A percentile compares a stretch with the other conserved stretches of the same genome.
These are phyloP conservation scores for Bondarzewia mesenterica DNA, from an alignment of 1,284 basidiomycete species.

Conservation along the genomic window DNA sequence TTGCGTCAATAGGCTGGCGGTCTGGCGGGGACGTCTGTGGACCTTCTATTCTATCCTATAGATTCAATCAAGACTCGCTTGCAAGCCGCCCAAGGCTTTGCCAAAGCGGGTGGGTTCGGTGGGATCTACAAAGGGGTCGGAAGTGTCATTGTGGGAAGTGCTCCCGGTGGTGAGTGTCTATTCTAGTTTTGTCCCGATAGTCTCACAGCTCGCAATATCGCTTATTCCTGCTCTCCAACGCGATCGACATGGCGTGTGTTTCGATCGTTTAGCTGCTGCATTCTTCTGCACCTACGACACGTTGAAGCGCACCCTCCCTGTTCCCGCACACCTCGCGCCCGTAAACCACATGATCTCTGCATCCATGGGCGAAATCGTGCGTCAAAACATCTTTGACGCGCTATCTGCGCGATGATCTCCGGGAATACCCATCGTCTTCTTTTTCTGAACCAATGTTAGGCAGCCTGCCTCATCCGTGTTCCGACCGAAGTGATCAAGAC, in stretches of 20 bases:
- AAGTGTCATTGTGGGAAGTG: conserved; percentile 92
- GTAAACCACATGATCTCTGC: conserved; percentile 79
- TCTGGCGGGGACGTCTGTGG: conserved; percentile 82
- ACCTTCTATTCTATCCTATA: conserved; percentile 93
- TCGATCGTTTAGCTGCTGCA: conserved; percentile 58
- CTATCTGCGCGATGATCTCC: background rate
- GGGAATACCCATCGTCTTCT: conserved; percentile 10
- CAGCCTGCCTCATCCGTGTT: conserved; percentile 88
- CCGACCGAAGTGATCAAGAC: conserved; percentile 94
- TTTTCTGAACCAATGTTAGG: conserved; percentile 38
- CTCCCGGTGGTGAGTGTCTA: conserved; percentile 76
- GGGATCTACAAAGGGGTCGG: conserved; percentile 94
- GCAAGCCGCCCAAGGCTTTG: conserved; percentile 85
- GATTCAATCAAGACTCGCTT: conserved; percentile 96
- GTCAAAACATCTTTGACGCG: too few species aligned
- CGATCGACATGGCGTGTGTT: background rate
- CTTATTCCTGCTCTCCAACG: too few species aligned
- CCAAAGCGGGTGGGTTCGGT: conserved; percentile 79
- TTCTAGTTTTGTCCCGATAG: too few species aligned
- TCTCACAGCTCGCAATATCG: too few species aligned
- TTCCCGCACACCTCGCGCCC: conserved; percentile 49
- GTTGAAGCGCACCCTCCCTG: conserved; percentile 70
- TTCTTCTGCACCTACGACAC: conserved; percentile 96
- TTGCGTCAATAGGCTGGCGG: conserved; percentile 63
- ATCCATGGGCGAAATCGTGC: conserved; percentile 77